Evolutionary conservation across 2,329 filamentous ascomycete species (phyloP).

Genomic region (Aspergillus candidus): DNA sequence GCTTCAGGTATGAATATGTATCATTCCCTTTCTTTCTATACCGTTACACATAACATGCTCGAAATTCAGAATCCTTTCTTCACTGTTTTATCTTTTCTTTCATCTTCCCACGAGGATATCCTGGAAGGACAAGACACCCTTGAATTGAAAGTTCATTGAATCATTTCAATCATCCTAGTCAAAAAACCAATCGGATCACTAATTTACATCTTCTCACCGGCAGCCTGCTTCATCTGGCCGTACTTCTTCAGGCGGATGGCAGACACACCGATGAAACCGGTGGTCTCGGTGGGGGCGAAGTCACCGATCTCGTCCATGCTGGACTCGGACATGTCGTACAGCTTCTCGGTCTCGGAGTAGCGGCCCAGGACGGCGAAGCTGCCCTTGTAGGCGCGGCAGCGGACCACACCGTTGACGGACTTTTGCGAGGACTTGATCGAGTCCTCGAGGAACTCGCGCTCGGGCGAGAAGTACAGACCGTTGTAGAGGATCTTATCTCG

Average conservation of each 20-base stretch:
- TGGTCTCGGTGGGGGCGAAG: slow-evolving; percentile 61
- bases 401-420: slow-evolving; percentile 55
- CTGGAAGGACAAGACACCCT: too few relatives aligned
- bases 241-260: slow-evolving; percentile 40
- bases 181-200: background rate
- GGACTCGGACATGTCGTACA: slow-evolving; percentile 61
- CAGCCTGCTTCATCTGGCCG: slow-evolving; percentile 35
- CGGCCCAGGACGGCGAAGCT: slow-evolving; percentile 45
- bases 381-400: slow-evolving; percentile 63
- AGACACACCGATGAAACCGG: slow-evolving; percentile 50
- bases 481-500: slow-evolving; percentile 6
- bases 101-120: background rate
- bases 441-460: slow-evolving; percentile 65
- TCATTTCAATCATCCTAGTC: background rate
- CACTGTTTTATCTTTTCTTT: background rate
- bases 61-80: background rate
- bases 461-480: slow-evolving; percentile 58
- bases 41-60: too few relatives aligned
- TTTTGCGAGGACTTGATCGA: slow-evolving; percentile 56
- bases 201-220: slow-evolving; percentile 27
- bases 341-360: slow-evolving; percentile 62
- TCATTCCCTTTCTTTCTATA: too few relatives aligned
- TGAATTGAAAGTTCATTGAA: too few relatives aligned
- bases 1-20: too few relatives aligned
- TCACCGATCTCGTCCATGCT: slow-evolving; percentile 66